Base-by-base conservation (phyloP, 2,329 filamentous ascomycete genomes). In the Colletotrichum filicis region DNA sequence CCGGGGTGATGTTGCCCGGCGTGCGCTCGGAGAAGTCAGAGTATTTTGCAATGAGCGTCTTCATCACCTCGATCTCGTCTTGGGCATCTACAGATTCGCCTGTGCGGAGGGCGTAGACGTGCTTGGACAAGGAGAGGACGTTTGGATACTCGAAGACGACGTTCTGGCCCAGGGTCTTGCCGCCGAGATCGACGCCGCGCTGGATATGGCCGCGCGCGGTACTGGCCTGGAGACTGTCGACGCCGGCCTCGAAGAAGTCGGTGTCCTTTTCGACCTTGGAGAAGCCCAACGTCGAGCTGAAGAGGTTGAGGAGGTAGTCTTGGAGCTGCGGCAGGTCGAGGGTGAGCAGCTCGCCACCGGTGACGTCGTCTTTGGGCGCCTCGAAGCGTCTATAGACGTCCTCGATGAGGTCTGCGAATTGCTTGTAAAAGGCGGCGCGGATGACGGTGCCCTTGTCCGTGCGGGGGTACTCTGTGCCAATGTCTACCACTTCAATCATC, bases 361-460 rank as follows among this genome's bases (percentile, higher is more conserved):
- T 37, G 37, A 59, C 46, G 28, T 59, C 64, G 28, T 70, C 60
- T 42, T 68, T 66, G 6, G 73, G 70, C 3, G 73, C 60, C 35
- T 74, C 73, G 46, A 74, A 74, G 37, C 73, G 12, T 74, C 76
- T 66, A 58, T 74, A 74, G 35, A 73, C 62, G 1, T 79, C 77
- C 5, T 86, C 84, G 26, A 90, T 89, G 6, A 84, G 78, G 0
- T 79, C 75, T 0, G 78, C 80, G 69, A 87, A 89, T 2, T 79
- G 76, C 16, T 79, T 78, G 76, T 89, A 88, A 7, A 87, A 84
- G 8, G 85, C 83, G 7, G 73, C 73, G 7, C 73, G 73, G 35
- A 89, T 90, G 68, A 88, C 82, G 0, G 84, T 88, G 1, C 86
- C 86, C 76, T 90, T 90, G 66, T 90, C 88, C 0, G 88, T 74